Conservation (phyloP, 2,329 filamentous ascomycete species). For the Fusarium torulosum region DNA sequence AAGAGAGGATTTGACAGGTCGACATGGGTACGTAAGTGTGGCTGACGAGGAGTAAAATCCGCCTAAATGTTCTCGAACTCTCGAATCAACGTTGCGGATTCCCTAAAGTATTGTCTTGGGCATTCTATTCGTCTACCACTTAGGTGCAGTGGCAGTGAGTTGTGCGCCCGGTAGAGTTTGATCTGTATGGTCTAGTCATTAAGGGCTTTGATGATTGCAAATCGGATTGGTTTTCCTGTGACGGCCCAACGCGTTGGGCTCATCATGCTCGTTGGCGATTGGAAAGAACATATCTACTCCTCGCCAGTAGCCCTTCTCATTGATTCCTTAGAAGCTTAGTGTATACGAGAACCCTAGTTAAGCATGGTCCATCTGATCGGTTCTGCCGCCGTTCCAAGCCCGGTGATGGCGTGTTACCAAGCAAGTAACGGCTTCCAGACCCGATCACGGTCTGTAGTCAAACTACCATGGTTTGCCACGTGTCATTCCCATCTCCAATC, state of each 20-base stretch:
- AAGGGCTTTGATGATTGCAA: background rate
- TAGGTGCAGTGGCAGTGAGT: background rate
- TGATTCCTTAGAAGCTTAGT: background rate
- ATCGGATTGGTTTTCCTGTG: background rate
- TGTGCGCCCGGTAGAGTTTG: background rate
- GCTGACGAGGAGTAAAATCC: constrained; percentile 16
- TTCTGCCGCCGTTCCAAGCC: constrained; percentile 3
- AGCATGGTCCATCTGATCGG: constrained; percentile 6
- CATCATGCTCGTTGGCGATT: background rate
- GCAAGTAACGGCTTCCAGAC: constrained; percentile 3
- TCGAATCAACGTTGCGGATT: constrained; percentile 13
- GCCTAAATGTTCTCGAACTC: background rate
- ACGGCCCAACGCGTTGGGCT: constrained; percentile 28
- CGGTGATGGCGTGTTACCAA: constrained; percentile 2
- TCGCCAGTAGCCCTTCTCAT: background rate
- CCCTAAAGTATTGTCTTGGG: background rate
- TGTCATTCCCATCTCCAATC: background rate
- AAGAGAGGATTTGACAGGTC: constrained; percentile 2
- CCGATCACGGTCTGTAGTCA: background rate
- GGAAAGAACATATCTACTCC: no score
- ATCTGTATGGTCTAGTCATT: background rate
- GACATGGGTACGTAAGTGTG: constrained; percentile 13
- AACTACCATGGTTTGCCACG: constrained; percentile 12
- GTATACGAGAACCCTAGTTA: background rate
- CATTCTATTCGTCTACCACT: background rate